phyloP scores from a whole-genome alignment of 768 basidiomycete species.

The Stropharia rugosoannulata region DNA sequence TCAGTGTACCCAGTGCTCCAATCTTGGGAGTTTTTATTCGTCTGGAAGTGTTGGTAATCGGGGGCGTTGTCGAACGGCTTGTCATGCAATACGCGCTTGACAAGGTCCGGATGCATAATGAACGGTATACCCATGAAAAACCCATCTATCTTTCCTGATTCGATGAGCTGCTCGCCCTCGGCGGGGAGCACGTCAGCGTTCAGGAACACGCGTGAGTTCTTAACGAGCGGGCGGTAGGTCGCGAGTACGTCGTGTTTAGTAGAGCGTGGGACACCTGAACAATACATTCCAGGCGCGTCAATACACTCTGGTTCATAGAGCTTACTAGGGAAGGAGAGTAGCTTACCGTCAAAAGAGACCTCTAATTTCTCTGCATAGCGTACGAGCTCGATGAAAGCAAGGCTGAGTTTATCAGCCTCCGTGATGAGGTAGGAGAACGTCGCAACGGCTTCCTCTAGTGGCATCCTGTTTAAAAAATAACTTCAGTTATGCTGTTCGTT shows the following conservation, averaged over 20 bases:
- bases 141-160: conserved; percentile 32
- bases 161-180: conserved; percentile 36
- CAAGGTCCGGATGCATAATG: conserved; percentile 39
- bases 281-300: no score
- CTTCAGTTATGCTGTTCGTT: neutral
- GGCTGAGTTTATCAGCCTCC: conserved; percentile 35
- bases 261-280: conserved; percentile 13
- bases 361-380: conserved; percentile 6
- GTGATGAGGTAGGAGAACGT: conserved; percentile 40
- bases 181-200: conserved; percentile 15
- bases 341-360: conserved; percentile 5
- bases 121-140: conserved; percentile 34
- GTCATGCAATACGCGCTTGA: conserved; percentile 27
- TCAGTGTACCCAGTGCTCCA: conserved; percentile 18
- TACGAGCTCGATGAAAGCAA: conserved; percentile 13
- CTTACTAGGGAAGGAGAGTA: neutral
- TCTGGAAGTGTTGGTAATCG: conserved; percentile 12
- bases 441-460: conserved; percentile 39
- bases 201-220: conserved; percentile 17
- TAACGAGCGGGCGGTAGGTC: conserved; percentile 17
- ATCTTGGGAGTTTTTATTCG: conserved; percentile 10
- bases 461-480: conserved; percentile 29
- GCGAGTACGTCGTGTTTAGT: conserved; percentile 19
- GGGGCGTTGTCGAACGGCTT: conserved; percentile 18
- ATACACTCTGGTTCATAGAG: neutral